Percentiles rank a stretch among this genome's conserved stretches.
phyloP scores from a whole-genome alignment of 192 early-diverging fungal genomes.

The Podila minutissima region DNA sequence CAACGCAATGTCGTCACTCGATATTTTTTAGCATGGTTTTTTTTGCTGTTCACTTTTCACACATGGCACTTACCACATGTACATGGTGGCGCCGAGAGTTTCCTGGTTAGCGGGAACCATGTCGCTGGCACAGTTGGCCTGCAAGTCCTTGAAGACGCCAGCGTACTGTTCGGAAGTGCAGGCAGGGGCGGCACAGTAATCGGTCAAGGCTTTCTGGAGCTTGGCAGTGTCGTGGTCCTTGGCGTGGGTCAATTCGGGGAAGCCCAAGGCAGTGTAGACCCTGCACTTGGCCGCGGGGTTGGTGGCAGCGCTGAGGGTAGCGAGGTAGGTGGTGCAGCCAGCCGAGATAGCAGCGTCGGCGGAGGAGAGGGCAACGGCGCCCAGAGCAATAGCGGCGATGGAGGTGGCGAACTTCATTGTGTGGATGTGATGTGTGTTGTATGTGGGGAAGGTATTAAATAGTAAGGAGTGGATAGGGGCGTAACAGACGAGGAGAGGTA shows the following conservation, averaged over 20 bases:
- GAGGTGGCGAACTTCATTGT: slow-evolving; percentile 20
- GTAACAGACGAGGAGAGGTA: too few species aligned
- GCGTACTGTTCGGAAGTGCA: slow-evolving; percentile 30
- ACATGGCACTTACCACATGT: slow-evolving; percentile 28
- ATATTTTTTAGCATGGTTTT: background rate
- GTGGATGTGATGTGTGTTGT: background rate
- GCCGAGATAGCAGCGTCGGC: slow-evolving; percentile 12
- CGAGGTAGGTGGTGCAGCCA: slow-evolving; percentile 13
- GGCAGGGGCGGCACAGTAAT: slow-evolving; percentile 20
- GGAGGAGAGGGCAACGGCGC: slow-evolving; percentile 9
- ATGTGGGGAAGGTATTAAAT: background rate
- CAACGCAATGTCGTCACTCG: background rate
- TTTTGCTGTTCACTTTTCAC: background rate
- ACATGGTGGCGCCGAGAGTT: slow-evolving; percentile 14
- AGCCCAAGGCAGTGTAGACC: slow-evolving; percentile 32
- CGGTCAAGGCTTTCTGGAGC: slow-evolving; percentile 20
- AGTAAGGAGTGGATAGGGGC: too few species aligned
- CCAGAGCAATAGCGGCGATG: slow-evolving; percentile 8
- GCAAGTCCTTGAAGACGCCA: slow-evolving; percentile 31
- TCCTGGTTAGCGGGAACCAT: slow-evolving; percentile 22
- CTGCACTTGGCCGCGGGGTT: slow-evolving; percentile 26
- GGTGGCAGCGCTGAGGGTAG: slow-evolving; percentile 2
- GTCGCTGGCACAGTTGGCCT: slow-evolving; percentile 24
- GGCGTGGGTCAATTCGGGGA: slow-evolving; percentile 17
- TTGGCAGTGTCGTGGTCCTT: slow-evolving; percentile 28